A percentile compares a stretch with the other conserved stretches of the same genome.
Evolutionary conservation across 179 eudicot species (phyloP).

Genomic region (Sideroxylon spinosum): DNA sequence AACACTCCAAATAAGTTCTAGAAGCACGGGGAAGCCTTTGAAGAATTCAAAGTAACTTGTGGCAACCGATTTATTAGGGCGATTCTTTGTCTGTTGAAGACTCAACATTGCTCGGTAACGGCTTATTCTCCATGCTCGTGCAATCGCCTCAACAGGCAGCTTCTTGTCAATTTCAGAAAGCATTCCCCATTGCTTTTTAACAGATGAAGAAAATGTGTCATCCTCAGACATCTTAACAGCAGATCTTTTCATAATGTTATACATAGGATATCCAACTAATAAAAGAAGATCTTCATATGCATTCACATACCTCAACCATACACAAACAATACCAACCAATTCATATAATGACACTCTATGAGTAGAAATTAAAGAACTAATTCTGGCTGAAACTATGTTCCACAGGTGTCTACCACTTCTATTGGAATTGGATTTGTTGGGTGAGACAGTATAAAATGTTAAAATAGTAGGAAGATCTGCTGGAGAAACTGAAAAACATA

Average conservation of each 20-base stretch:
- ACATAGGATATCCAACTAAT: conserved; percentile 57
- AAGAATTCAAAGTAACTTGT: conserved; percentile 21
- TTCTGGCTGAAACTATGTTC: conserved; percentile 62
- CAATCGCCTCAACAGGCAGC: conserved; percentile 68
- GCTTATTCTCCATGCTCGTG: conserved; percentile 62
- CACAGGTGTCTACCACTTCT: conserved; percentile 81
- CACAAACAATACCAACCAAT: conserved; percentile 41
- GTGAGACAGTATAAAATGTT: conserved; percentile 34
- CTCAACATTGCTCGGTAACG: conserved; percentile 46
- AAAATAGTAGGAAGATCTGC: conserved; percentile 38
- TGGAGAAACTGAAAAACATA: conserved; percentile 58
- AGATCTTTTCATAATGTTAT: conserved; percentile 28
- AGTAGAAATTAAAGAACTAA: conserved; percentile 38
- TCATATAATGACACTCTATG: conserved; percentile 39
- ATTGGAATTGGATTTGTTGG: conserved; percentile 29
- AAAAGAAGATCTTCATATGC: conserved; percentile 54
- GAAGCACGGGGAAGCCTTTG: conserved; percentile 27
- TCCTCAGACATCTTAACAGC: conserved; percentile 35
- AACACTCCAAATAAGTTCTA: conserved; percentile 42
- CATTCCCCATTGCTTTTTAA: conserved; percentile 44
- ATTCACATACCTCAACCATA: conserved; percentile 60
- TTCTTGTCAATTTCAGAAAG: conserved; percentile 66
- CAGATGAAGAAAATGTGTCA: conserved; percentile 27
- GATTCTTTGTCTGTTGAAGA: conserved; percentile 23
- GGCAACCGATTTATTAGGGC: conserved; percentile 14